Percentiles rank a stretch among this genome's conserved stretches.
phyloP scores from a whole-genome alignment of 805 yeast species.

The Yarrowia bubula region DNA sequence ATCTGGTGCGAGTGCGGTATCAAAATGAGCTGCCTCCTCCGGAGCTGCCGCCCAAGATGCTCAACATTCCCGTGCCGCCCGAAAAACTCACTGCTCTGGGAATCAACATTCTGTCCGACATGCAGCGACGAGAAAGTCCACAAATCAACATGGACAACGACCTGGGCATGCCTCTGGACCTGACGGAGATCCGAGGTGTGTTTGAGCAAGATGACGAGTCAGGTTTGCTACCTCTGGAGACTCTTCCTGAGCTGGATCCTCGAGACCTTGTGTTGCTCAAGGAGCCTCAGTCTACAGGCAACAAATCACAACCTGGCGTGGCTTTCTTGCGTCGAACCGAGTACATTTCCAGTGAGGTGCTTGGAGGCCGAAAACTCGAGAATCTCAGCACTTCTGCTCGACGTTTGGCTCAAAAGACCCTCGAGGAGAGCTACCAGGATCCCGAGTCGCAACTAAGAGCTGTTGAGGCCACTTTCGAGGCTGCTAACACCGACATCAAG shows the following conservation, averaged over 20 bases:
- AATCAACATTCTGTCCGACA: constrained; percentile 60
- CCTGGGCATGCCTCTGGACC: constrained; percentile 75
- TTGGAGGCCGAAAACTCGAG: constrained; percentile 30
- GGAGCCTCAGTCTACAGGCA: constrained; percentile 56
- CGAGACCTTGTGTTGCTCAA: constrained; percentile 71
- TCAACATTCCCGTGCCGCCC: constrained; percentile 52
- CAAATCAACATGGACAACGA: constrained; percentile 42
- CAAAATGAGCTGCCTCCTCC: constrained; percentile 91
- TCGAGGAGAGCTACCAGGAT: constrained; percentile 44
- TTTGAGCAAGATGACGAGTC: constrained; percentile 59
- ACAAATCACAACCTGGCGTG: constrained; percentile 44
- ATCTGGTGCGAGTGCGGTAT: constrained; percentile 71
- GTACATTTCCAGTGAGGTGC: constrained; percentile 56
- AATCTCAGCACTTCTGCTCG: constrained; percentile 34
- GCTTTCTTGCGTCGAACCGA: constrained; percentile 94
- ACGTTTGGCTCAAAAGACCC: constrained; percentile 31
- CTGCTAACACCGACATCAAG: constrained; percentile 48
- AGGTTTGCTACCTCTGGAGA: constrained; percentile 39
- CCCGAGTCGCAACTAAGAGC: constrained; percentile 62
- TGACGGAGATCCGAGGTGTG: constrained; percentile 62
- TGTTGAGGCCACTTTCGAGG: constrained; percentile 77
- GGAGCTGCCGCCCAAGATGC: constrained; percentile 80
- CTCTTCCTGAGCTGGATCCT: constrained; percentile 60
- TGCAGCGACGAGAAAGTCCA: constrained; percentile 67
- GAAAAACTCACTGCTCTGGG: constrained; percentile 46